These are phyloP conservation scores for Achaetomium macrosporum DNA, from an alignment of 2,329 filamentous ascomycete genomes.

Conservation along the genomic window DNA sequence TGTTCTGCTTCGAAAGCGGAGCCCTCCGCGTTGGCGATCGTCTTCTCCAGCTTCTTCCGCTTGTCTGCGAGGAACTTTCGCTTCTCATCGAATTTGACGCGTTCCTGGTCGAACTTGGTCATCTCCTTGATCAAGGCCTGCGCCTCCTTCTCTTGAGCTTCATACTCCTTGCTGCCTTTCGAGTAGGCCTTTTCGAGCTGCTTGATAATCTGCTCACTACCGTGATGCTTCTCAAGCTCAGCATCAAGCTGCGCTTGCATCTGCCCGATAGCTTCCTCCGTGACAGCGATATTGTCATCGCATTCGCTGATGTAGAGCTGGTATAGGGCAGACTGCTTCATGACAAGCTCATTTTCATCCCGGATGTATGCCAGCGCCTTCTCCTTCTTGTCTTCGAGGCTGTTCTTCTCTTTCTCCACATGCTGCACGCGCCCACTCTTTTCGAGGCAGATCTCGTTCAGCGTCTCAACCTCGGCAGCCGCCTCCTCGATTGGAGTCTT, in stretches of 20 bases:
- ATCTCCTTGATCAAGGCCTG: constrained; percentile 79
- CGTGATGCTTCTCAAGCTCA: constrained; percentile 87
- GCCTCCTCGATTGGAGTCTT: constrained; percentile 95
- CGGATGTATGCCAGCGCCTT: constrained; percentile 82
- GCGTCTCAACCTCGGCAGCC: constrained; percentile 77
- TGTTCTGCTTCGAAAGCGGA: constrained; percentile 68
- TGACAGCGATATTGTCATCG: constrained; percentile 80
- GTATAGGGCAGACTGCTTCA: constrained; percentile 87
- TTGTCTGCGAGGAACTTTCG: constrained; percentile 88
- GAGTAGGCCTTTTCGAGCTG: constrained; percentile 80
- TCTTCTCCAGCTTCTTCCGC: constrained; percentile 91
- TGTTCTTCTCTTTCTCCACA: constrained; percentile 93
- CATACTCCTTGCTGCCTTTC: constrained; percentile 75
- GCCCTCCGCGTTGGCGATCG: constrained; percentile 69
- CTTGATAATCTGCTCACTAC: constrained; percentile 85
- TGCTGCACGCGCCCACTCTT: constrained; percentile 95
- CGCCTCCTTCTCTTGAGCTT: constrained; percentile 72
- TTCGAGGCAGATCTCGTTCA: constrained; percentile 92
- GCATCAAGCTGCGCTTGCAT: constrained; percentile 80
- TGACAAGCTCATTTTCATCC: constrained; percentile 86
- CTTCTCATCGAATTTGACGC: constrained; percentile 97
- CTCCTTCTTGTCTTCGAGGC: constrained; percentile 93
- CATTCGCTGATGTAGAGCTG: constrained; percentile 88
- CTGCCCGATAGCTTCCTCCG: constrained; percentile 83
- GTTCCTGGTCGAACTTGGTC: constrained; percentile 90